These are phyloP conservation scores for Dactylella cylindrospora DNA, from an alignment of 2,329 filamentous ascomycete species.

Conservation along the genomic window DNA sequence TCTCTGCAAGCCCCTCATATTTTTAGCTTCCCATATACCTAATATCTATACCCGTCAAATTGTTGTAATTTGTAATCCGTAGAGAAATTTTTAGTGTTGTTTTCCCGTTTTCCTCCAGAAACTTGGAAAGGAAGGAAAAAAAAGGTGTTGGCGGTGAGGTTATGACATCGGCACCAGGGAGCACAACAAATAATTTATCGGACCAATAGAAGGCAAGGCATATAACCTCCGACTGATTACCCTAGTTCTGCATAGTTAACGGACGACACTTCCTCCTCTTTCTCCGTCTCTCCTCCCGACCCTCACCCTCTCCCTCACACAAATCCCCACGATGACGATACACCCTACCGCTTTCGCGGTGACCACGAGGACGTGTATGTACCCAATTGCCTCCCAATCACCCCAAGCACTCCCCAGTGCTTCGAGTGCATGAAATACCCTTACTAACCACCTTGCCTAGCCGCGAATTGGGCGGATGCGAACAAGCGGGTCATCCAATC, in stretches of 20 bases:
- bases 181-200: no score
- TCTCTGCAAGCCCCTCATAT: conserved; percentile 9
- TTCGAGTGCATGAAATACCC: no score
- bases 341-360: conserved; percentile 89
- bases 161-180: conserved; percentile 11
- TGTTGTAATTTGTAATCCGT: background rate
- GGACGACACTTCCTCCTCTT: no score
- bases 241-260: no score
- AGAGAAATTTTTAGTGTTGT: conserved; percentile 39
- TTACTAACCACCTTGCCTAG: conserved; percentile 14
- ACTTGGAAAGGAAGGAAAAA: no score
- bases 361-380: conserved; percentile 74
- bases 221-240: no score
- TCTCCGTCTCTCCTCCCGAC: no score
- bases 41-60: background rate
- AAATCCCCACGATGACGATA: conserved; percentile 71
- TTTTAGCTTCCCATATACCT: background rate
- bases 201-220: no score
- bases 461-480: conserved; percentile 73
- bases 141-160: conserved; percentile 20
- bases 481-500: conserved; percentile 80
- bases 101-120: no score
- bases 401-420: conserved; percentile 18
- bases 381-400: conserved; percentile 13
- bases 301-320: background rate